phyloP scores from a whole-genome alignment of 192 early-diverging fungal species.

The Phlyctochytrium arcticum region DNA sequence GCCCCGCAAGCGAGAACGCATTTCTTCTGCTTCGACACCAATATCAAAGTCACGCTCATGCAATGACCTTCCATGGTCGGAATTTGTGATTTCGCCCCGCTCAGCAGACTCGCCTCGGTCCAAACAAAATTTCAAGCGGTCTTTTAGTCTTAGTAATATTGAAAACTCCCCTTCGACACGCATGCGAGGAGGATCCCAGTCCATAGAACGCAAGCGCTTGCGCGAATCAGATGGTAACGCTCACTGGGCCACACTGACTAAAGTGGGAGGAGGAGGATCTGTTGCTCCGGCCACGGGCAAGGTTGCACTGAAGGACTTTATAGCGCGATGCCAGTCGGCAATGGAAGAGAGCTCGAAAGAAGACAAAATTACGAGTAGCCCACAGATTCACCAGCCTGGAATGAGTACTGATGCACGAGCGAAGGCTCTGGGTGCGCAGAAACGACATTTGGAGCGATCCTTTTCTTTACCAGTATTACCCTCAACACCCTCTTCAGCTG shows the following conservation, averaged over 20 bases:
- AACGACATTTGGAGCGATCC: neutral
- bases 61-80: neutral
- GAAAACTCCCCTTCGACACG: conserved; percentile 3
- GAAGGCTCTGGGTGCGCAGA: neutral
- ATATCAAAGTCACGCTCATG: too few species aligned
- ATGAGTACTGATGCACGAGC: too few species aligned
- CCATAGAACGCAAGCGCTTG: neutral
- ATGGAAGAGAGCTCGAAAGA: neutral
- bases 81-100: neutral
- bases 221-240: neutral
- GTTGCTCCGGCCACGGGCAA: neutral
- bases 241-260: neutral
- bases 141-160: conserved; percentile 5
- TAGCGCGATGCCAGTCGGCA: conserved; percentile 2
- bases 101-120: neutral
- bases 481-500: too few species aligned
- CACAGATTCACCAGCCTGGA: too few species aligned
- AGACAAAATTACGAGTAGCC: too few species aligned
- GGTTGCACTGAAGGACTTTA: neutral
- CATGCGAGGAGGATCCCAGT: too few species aligned
- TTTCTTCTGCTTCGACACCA: too few species aligned
- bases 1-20: too few species aligned
- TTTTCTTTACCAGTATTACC: neutral
- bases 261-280: neutral
- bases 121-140: neutral